phyloP scores from a whole-genome alignment of 2,329 filamentous ascomycete genomes.

The Xylaria sp. region DNA sequence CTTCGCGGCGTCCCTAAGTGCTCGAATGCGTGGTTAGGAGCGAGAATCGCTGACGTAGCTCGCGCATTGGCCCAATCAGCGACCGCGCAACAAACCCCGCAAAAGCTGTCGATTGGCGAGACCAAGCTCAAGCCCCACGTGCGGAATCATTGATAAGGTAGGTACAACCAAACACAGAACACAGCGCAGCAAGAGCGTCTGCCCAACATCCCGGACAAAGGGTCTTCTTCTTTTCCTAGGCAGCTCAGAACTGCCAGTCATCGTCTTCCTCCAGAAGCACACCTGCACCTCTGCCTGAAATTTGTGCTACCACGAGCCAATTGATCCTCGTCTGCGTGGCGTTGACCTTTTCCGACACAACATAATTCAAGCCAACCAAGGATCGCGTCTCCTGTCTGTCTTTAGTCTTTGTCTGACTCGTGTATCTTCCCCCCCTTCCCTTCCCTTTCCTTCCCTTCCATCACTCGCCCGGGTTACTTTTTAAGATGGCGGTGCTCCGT shows the following conservation, averaged over 20 bases:
- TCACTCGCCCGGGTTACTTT: background rate
- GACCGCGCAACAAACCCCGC: constrained; percentile 40
- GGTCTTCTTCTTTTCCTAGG: background rate
- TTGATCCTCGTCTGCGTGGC: constrained; percentile 26
- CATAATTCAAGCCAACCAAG: background rate
- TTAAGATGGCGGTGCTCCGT: constrained; percentile 47
- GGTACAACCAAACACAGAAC: constrained; percentile 1
- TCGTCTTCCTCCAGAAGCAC: background rate
- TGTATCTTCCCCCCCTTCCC: background rate
- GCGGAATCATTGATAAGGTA: constrained; percentile 40
- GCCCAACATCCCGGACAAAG: constrained; percentile 16
- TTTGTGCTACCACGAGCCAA: constrained; percentile 22
- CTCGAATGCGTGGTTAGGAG: constrained; percentile 7
- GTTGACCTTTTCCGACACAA: constrained; percentile 15
- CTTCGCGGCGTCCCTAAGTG: background rate
- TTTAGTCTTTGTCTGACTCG: background rate
- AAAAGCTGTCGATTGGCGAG: constrained; percentile 39
- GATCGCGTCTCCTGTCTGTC: background rate
- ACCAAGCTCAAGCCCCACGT: constrained; percentile 34
- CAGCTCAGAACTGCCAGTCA: background rate
- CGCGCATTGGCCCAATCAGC: constrained; percentile 25
- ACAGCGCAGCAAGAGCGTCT: constrained; percentile 7
- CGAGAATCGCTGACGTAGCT: constrained; percentile 38
- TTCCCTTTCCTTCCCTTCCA: background rate
- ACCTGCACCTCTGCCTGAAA: constrained; percentile 11